These are phyloP conservation scores for Chloranthus sessilifolius DNA, from an alignment of 164 flowering plant genomes.

Conservation along the genomic window DNA sequence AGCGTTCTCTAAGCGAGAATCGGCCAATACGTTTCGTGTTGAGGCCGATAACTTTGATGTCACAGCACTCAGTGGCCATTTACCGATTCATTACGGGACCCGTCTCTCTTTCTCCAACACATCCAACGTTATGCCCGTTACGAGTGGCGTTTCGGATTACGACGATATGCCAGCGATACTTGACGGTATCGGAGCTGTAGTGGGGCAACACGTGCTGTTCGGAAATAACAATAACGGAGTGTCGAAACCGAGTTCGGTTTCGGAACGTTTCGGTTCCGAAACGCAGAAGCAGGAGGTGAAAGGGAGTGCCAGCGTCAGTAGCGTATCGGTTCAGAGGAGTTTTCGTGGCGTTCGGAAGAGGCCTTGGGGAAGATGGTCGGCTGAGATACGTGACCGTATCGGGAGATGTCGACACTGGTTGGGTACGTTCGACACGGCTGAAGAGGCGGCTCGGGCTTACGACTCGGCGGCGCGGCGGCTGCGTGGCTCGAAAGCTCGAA, in stretches of 20 bases:
- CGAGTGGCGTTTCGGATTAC: neutral
- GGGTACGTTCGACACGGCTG: constrained; percentile 88
- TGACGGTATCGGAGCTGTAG: constrained; percentile 85
- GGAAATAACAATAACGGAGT: constrained; percentile 17
- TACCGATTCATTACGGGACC: too few species aligned
- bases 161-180: constrained; percentile 21
- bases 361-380: constrained; percentile 97
- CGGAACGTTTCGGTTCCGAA: constrained; percentile 3
- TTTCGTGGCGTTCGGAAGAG: constrained; percentile 83
- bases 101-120: constrained; percentile 1
- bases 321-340: constrained; percentile 24
- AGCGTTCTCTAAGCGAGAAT: too few species aligned
- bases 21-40: too few species aligned
- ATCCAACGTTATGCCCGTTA: too few species aligned
- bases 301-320: neutral
- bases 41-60: too few species aligned
- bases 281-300: neutral
- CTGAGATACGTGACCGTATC: constrained; percentile 83
- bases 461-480: constrained; percentile 84
- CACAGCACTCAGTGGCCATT: too few species aligned
- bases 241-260: neutral
- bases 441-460: constrained; percentile 90
- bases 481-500: constrained; percentile 74
- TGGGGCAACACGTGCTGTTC: constrained; percentile 59
- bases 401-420: constrained; percentile 94